phyloP scores from a whole-genome alignment of 192 early-diverging fungal species.

The Spinellus fusiger region DNA sequence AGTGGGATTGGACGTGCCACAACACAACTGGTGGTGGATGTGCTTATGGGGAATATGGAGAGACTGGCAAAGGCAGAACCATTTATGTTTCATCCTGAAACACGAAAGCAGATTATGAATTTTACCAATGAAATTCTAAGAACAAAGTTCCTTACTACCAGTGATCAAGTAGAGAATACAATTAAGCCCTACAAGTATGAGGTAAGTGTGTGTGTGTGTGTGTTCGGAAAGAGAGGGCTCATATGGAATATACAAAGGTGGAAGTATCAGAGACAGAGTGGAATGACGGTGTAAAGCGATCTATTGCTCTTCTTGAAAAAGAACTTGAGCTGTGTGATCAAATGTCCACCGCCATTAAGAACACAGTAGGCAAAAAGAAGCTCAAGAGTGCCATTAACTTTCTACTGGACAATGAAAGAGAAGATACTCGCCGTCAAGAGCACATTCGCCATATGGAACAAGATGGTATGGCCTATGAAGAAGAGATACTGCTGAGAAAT shows the following conservation, averaged over 20 bases:
- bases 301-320: slow-evolving; percentile 67
- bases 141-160: slow-evolving; percentile 79
- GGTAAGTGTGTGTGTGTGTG: slow-evolving; percentile 8
- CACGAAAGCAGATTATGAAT: slow-evolving; percentile 69
- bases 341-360: slow-evolving; percentile 65
- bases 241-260: slow-evolving; percentile 34
- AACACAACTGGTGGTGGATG: slow-evolving; percentile 90
- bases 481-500: slow-evolving; percentile 29
- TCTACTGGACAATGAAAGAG: slow-evolving; percentile 65
- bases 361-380: slow-evolving; percentile 68
- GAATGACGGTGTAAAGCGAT: slow-evolving; percentile 81
- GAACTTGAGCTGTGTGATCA: slow-evolving; percentile 76
- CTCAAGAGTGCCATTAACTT: slow-evolving; percentile 81
- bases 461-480: slow-evolving; percentile 18
- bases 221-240: background rate
- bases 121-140: slow-evolving; percentile 85
- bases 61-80: slow-evolving; percentile 73
- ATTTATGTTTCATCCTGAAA: slow-evolving; percentile 80
- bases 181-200: slow-evolving; percentile 99
- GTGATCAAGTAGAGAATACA: slow-evolving; percentile 98
- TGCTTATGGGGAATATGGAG: slow-evolving; percentile 78
- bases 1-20: slow-evolving; percentile 87
- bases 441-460: slow-evolving; percentile 16
- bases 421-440: slow-evolving; percentile 34
- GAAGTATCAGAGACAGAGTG: slow-evolving; percentile 90